These are phyloP conservation scores for Boletus rubescentipes DNA, from an alignment of 768 basidiomycete species.

Conservation along the genomic window DNA sequence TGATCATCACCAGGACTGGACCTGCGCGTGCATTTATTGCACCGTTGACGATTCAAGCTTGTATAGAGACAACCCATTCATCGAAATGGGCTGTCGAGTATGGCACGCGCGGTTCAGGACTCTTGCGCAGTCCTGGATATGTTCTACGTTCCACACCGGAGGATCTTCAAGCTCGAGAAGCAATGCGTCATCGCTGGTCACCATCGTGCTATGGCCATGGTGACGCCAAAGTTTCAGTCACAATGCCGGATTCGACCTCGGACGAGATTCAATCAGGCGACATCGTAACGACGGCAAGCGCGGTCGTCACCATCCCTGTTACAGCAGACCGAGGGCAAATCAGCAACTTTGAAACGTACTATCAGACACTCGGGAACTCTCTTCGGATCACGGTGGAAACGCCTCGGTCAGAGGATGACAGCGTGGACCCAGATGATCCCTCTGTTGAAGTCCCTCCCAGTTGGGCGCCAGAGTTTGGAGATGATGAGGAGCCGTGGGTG, in stretches of 20 bases:
- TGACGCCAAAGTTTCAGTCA: background rate
- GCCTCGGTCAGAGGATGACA: background rate
- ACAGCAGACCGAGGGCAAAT: conserved; percentile 1
- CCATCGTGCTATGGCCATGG: too few relatives aligned
- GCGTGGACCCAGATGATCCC: conserved; percentile 6
- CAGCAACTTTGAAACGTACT: conserved; percentile 13
- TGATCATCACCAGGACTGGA: conserved; percentile 15
- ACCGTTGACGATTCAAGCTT: background rate
- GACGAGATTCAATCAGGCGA: conserved; percentile 3
- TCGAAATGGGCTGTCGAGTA: conserved; percentile 9
- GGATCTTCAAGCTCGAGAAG: background rate
- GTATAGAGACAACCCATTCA: background rate
- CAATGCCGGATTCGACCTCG: conserved; percentile 7
- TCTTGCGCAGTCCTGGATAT: background rate
- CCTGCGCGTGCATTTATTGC: conserved; percentile 5
- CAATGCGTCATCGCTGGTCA: background rate
- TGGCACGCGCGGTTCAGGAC: background rate
- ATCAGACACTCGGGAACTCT: conserved; percentile 8
- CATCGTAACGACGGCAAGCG: conserved; percentile 9
- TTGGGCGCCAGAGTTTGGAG: background rate
- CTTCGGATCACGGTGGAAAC: background rate
- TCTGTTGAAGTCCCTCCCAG: background rate
- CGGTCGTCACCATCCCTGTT: conserved; percentile 4
- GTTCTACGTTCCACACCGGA: conserved; percentile 1
- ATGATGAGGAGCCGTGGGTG: conserved; percentile 23